Percentiles rank a stretch among this genome's conserved stretches.
These are phyloP conservation scores for Opeltia flavorubescens DNA, from an alignment of 495 filamentous ascomycete genomes.

Conservation along the genomic window DNA sequence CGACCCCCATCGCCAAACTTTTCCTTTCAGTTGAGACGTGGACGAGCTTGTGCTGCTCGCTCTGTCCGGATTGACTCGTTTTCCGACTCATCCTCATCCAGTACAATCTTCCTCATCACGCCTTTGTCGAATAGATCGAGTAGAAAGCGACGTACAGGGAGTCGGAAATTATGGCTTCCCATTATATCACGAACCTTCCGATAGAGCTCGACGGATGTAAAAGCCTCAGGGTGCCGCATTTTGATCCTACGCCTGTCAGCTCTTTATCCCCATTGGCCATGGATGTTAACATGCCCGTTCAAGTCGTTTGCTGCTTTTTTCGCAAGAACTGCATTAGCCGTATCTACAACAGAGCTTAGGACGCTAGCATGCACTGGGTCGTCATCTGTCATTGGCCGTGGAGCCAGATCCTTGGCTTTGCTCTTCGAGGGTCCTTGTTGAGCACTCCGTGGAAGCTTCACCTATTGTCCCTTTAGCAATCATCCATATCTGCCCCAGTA, in stretches of 20 bases:
- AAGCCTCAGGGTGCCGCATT: conserved; percentile 49
- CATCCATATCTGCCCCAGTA: background rate
- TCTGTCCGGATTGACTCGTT: conserved; percentile 17
- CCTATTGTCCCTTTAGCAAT: background rate
- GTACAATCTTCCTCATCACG: conserved; percentile 67
- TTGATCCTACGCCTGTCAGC: conserved; percentile 37
- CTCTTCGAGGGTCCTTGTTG: conserved; percentile 23
- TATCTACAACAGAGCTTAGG: conserved; percentile 63
- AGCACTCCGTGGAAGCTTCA: conserved; percentile 11
- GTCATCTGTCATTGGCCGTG: conserved; percentile 25
- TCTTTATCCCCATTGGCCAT: conserved; percentile 2
- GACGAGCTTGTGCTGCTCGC: background rate
- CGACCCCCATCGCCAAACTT: background rate
- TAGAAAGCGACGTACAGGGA: conserved; percentile 72
- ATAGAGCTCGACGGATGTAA: conserved; percentile 65
- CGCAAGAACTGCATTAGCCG: conserved; percentile 78
- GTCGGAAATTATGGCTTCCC: conserved; percentile 80
- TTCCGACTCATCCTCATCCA: conserved; percentile 42
- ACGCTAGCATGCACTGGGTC: conserved; percentile 61
- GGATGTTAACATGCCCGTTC: conserved; percentile 28
- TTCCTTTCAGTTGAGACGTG: background rate
- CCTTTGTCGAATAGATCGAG: conserved; percentile 87
- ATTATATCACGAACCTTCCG: conserved; percentile 68
- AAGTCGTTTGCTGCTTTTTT: conserved; percentile 65
- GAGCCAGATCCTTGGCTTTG: conserved; percentile 1